Evolutionary conservation across 768 basidiomycete species (phyloP), one percentile per base, ranked within the genome.

Genomic region (Boletus huronensis): DNA sequence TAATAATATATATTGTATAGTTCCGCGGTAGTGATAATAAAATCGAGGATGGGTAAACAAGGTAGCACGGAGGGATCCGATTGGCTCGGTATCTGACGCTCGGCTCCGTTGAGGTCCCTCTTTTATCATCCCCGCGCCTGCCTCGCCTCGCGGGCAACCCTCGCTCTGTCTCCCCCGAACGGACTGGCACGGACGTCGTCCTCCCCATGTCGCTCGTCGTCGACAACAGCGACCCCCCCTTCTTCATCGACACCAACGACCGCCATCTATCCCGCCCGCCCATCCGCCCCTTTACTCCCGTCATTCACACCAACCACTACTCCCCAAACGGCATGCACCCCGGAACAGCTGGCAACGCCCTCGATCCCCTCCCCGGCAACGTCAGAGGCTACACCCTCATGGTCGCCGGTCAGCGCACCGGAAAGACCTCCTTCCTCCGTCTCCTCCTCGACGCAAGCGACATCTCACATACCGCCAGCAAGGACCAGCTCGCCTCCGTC

Each of bases 401-500:
- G 75, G 88, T 90, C 66, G 90, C 89, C 54, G 90, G 90, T 48
- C 84, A 82, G 68, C 78, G 85, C 74, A 85, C 87, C 74, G 88
- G 88, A 73, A 93, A 93, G 80, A 90, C 90, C 23, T 86, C 88
- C 57, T 88, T 93, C 66, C 85, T 92, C 66, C 83, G 89, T 53
- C 87, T 92, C 64, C 79, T 93, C 60, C 82, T 92, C 70, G 89
- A 91, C 77, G 90, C 91, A 59, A 81, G 81, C 75, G 75, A 81
- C 67, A 76, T 92, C 64, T 80, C 88, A 14, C 74, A 79, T 38
- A 68, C 75, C 21, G 80, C 83, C 50, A 77, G 81, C 45, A 84
- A 83, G 66, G 88, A 89, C 65, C 89, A 93, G 76, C 82, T 89
- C 60, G 81, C 82, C 49, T 84, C 83, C 66, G 83, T 90, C 68